phyloP scores from a whole-genome alignment of 441 rosid genomes.

The Capsella rubella region DNA sequence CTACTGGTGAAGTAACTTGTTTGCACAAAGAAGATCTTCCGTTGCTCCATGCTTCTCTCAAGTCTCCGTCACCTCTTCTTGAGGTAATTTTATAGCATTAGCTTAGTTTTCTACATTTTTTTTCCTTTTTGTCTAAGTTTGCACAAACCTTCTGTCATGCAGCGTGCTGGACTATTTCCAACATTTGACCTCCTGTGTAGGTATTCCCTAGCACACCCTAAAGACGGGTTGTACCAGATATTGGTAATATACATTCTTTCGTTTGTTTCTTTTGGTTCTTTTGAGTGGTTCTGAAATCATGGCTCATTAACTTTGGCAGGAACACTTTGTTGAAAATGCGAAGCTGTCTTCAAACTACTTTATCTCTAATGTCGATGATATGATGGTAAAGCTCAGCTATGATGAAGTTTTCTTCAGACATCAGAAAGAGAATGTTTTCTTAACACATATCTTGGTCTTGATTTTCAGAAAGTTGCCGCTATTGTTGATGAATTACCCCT shows the following conservation, averaged over 20 bases:
- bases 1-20: constrained; percentile 93
- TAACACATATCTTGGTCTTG: background rate
- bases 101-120: constrained; percentile 28
- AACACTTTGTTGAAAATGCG: constrained; percentile 82
- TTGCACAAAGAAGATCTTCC: constrained; percentile 68
- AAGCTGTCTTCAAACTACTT: constrained; percentile 86
- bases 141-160: constrained; percentile 41
- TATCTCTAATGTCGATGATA: constrained; percentile 76
- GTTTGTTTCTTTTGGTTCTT: background rate
- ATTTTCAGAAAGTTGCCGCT: constrained; percentile 74
- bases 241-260: constrained; percentile 53
- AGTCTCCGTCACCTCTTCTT: constrained; percentile 71
- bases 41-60: constrained; percentile 76
- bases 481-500: constrained; percentile 82
- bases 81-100: constrained; percentile 54
- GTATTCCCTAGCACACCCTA: constrained; percentile 78
- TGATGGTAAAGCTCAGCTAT: constrained; percentile 58
- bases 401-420: constrained; percentile 15
- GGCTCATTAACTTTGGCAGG: constrained; percentile 53
- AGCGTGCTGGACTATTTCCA: constrained; percentile 92
- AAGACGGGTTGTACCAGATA: constrained; percentile 62
- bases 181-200: constrained; percentile 73
- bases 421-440: constrained; percentile 14
- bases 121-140: constrained; percentile 39
- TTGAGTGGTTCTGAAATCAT: constrained; percentile 26